Conservation (phyloP, 768 basidiomycete species). For the Daedaleopsis sinensis region DNA sequence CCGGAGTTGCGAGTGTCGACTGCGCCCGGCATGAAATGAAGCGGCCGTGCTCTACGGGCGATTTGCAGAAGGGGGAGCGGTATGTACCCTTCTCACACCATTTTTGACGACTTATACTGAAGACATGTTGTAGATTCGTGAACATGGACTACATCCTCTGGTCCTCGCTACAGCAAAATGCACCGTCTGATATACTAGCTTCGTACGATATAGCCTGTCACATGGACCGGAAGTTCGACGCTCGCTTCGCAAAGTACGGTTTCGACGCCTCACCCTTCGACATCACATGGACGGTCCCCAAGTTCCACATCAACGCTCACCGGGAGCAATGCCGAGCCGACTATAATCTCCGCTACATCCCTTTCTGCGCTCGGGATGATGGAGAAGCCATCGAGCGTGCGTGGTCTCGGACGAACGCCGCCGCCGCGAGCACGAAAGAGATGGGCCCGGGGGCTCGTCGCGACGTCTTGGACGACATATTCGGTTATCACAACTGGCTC, state of each 20-base stretch:
- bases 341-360: slow-evolving; percentile 35
- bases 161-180: neutral
- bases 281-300: slow-evolving; percentile 33
- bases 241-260: slow-evolving; percentile 5
- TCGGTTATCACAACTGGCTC: slow-evolving; percentile 40
- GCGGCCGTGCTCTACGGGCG: slow-evolving; percentile 24
- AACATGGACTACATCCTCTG: slow-evolving; percentile 29
- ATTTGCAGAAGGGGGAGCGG: slow-evolving; percentile 32
- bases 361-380: slow-evolving; percentile 33
- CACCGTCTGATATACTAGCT: neutral
- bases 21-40: slow-evolving; percentile 30
- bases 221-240: slow-evolving; percentile 16
- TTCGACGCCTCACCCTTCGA: neutral
- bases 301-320: slow-evolving; percentile 44
- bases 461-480: slow-evolving; percentile 41
- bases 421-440: slow-evolving; percentile 36
- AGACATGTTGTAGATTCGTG: slow-evolving; percentile 16
- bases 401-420: slow-evolving; percentile 39
- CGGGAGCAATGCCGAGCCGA: slow-evolving; percentile 29
- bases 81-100: no score
- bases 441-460: slow-evolving; percentile 38
- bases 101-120: no score
- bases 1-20: slow-evolving; percentile 18
- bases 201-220: slow-evolving; percentile 31
- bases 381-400: slow-evolving; percentile 41